Evolutionary conservation across 345 rosid genomes (phyloP).

Genomic region (Raphanus raphanistrum): DNA sequence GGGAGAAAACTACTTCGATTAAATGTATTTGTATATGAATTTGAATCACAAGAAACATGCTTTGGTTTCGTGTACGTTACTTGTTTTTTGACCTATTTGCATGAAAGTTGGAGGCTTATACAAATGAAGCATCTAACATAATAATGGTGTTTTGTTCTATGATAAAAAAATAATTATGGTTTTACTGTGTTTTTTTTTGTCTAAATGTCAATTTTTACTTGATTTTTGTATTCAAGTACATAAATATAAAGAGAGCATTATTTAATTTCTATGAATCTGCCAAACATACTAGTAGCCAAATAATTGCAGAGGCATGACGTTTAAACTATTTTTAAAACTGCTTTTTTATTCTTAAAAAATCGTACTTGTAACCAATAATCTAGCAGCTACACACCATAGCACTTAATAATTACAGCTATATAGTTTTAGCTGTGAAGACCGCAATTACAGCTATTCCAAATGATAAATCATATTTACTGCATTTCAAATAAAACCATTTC

Average conservation of each 20-base stretch:
- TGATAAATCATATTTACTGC: background rate
- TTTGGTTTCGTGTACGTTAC: constrained; percentile 20
- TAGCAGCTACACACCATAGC: background rate
- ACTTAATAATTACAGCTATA: background rate
- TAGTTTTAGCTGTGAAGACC: background rate
- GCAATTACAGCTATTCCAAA: background rate
- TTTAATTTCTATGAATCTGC: background rate
- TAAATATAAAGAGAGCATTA: background rate
- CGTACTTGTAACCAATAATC: background rate
- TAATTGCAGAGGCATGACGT: background rate
- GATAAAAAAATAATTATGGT: background rate
- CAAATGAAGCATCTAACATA: constrained; percentile 1
- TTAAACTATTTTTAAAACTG: background rate
- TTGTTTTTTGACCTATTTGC: constrained; percentile 8
- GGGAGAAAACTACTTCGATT: background rate
- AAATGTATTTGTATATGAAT: background rate
- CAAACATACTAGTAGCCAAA: background rate
- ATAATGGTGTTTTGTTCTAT: background rate
- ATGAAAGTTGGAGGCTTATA: constrained; percentile 14
- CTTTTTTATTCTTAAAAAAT: background rate
- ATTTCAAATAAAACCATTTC: background rate
- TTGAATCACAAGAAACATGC: background rate
- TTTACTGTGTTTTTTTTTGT: background rate
- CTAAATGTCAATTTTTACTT: background rate
- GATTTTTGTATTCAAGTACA: background rate